Evolutionary conservation across 2,329 filamentous ascomycete species (phyloP), one percentile per base, ranked within the genome.

Genomic region (Microdochium trichocladiopsis): DNA sequence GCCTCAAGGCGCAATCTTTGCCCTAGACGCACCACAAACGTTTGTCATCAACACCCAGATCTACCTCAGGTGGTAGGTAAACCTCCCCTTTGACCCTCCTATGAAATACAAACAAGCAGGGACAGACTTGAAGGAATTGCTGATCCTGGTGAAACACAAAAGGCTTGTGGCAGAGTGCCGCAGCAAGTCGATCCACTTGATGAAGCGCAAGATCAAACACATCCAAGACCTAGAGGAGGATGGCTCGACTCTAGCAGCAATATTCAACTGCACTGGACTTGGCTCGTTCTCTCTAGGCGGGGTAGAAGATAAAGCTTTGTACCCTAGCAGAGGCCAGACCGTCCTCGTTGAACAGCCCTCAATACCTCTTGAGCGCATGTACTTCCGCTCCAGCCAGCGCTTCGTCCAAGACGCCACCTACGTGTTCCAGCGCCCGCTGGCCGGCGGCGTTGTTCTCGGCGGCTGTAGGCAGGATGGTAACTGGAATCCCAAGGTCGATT

Each of bases 141-240:
- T 33, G 24, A 49, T 25, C 11, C 33, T 23, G 33, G 28, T 14
- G 28, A 31, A 31, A 31, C 14, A 31, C 28, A 31, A 8, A n/a
- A 49, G 47, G 47, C 47, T 49, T 18, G n/a, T 49, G 9, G 1
- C 8, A 28, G 33, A 47, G 41, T 33, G 48, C 16, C 16, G 41
- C 22, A 18, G 24, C 23, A 48, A 16, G 24, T 14, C 9, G 12
- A 23, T 50, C n/a, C 11, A n/a, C 33, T 1, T 47, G 5, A 43
- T n/a, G 14, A 69, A 66, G 51, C 72, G 65, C 2, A 62, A 70
- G 2, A 63, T 78, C 52, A 69, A 71, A 36, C 82, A 86, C 59
- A 72, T 87, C 47, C 64, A 72, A 1, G 77, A 85, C 5, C 52
- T 53, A 23, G 56, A 56, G 0, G 45, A 60, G 0, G 56, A 31